Evolutionary conservation across 176 grass and related monocot species (phyloP).

Genomic region (Oryza officinalis): DNA sequence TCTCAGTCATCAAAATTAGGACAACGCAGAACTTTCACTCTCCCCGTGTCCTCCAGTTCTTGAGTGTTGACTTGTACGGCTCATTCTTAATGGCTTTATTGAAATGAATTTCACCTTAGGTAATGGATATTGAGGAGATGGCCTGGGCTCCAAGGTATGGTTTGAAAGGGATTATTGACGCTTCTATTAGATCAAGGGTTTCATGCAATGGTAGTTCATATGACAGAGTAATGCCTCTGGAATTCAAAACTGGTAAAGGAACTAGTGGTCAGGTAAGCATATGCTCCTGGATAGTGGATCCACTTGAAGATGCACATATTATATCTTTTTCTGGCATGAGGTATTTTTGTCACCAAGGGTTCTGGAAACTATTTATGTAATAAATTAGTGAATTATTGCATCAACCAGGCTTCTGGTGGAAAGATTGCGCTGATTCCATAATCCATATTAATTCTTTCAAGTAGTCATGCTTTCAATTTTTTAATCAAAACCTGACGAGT

Average conservation of each 20-base stretch:
- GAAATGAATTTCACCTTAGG: slow-evolving; percentile 52
- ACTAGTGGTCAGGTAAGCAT: slow-evolving; percentile 84
- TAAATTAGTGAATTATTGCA: not conserved
- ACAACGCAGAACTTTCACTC: not conserved
- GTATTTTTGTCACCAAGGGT: not conserved
- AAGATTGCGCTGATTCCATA: not conserved
- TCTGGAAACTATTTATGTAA: not conserved
- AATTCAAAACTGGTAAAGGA: slow-evolving; percentile 95
- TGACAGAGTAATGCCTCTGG: slow-evolving; percentile 81
- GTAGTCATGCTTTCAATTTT: not conserved
- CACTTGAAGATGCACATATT: slow-evolving; percentile 12
- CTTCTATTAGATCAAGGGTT: slow-evolving; percentile 72
- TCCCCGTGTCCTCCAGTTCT: not conserved
- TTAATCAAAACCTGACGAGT: not conserved
- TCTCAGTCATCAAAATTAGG: not conserved
- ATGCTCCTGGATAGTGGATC: slow-evolving; percentile 24
- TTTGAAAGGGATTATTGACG: slow-evolving; percentile 89
- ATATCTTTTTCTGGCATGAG: not conserved
- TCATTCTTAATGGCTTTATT: slow-evolving; percentile 29
- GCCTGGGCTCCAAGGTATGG: slow-evolving; percentile 95
- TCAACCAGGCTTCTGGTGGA: slow-evolving; percentile 1
- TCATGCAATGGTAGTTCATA: slow-evolving; percentile 50
- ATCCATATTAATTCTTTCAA: not conserved
- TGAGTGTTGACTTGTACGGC: not conserved
- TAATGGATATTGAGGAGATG: slow-evolving; percentile 98